Conservation (phyloP, 768 basidiomycete genomes). For the Boletus fagicola region DNA sequence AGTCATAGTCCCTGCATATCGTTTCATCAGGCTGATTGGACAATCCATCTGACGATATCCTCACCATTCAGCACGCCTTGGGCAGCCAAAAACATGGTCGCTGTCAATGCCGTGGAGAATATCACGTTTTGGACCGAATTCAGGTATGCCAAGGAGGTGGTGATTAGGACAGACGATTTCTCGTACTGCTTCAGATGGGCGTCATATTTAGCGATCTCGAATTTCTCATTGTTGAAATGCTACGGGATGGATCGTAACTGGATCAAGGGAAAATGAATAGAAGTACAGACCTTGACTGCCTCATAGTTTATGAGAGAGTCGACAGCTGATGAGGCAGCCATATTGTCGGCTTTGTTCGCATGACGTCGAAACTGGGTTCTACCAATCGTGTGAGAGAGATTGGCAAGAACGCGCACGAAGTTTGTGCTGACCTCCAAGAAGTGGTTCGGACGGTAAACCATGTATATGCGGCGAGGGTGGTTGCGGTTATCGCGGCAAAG, state of each 20-base stretch:
- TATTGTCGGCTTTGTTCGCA: conserved; percentile 96
- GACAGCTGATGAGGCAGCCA: conserved; percentile 89
- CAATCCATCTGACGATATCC: background rate
- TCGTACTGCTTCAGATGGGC: conserved; percentile 84
- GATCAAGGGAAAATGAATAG: background rate
- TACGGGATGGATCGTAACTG: conserved; percentile 30
- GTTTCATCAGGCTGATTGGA: conserved; percentile 1
- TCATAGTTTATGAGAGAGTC: conserved; percentile 98
- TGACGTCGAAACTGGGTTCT: conserved; percentile 93
- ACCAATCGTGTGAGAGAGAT: background rate
- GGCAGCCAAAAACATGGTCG: conserved; percentile 95
- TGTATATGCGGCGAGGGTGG: conserved; percentile 86
- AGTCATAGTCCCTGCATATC: conserved; percentile 83
- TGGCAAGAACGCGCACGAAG: background rate
- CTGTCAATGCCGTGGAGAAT: conserved; percentile 89
- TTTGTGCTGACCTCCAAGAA: conserved; percentile 74
- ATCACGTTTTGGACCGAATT: conserved; percentile 98
- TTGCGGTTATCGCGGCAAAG: conserved; percentile 86
- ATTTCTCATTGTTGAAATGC: conserved; percentile 97
- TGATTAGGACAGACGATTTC: conserved; percentile 89
- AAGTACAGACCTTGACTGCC: conserved; percentile 82
- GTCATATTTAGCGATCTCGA: conserved; percentile 90
- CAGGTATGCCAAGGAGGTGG: conserved; percentile 87
- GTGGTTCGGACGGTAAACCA: conserved; percentile 98
- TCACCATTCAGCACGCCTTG: conserved; percentile 90